Evolutionary conservation across 495 filamentous ascomycete genomes (phyloP), one percentile per base, ranked within the genome.

Genomic region (Aspergillus carlsbadensis): DNA sequence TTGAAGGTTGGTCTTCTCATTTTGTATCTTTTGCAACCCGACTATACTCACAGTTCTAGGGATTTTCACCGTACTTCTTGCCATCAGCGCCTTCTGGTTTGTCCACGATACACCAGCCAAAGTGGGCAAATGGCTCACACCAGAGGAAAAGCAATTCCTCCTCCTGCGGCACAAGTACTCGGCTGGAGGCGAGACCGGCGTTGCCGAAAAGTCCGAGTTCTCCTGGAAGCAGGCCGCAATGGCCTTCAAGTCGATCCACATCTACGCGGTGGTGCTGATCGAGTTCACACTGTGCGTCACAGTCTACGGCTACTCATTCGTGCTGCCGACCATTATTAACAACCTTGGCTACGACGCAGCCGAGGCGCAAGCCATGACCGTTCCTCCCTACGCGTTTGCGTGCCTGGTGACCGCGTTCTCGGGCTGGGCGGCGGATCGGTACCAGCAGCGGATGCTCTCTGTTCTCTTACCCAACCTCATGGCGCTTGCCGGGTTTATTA

Each of bases 91-190:
- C 67, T 88, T 87, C 76, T 96, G 94, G 68, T 65, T 86, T 10
- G 81, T 96, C 26, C 88, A 91, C 0, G 82, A 85, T 58, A 96
- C 96, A 62, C 80, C 80, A 1, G 76, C 40, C 15, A 43, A 81
- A 58, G 73, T 77, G 17, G 75, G 72, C 15, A 74, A 72, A 47
- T 81, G 77, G 77, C 74, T 97, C 42, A 80, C 68, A 0, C 79
- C 85, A 22, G 87, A 92, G 18, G 92, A 97, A 70, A 78, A 84
- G 6, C 70, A 66, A 1, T 96, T 86, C 64, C 71, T 97, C 57
- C 20, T 43, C 18, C 40, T 43, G 10, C 40, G 40, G 3, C 40
- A 43, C 40, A 43, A 43, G 15, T 43, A 43, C 18, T 43, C 40
- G 17, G 40, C 40, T 21, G 40, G 40, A 10, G 40, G 40, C 3